Conservation (phyloP, 352 stramenopile species). For the Globisporangium emineosum region DNA sequence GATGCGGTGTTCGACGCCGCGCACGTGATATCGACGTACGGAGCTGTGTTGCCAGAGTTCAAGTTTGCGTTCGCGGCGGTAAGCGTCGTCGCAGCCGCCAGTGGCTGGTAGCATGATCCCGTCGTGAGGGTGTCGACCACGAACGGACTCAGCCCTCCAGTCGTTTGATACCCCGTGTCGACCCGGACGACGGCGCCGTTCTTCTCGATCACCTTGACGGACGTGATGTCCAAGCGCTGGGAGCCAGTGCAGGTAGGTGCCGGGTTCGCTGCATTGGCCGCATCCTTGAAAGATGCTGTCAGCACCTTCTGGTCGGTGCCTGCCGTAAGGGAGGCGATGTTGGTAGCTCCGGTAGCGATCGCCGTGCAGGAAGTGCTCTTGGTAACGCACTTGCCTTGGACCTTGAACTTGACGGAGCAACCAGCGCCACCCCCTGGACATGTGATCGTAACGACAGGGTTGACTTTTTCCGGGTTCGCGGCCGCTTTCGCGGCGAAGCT, state of each 20-base stretch:
- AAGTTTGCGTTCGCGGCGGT: not conserved
- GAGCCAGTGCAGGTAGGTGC: not conserved
- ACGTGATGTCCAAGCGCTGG: slow-evolving; percentile 2
- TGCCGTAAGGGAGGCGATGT: too few species aligned
- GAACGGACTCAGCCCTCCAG: not conserved
- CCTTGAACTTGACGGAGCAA: slow-evolving; percentile 5
- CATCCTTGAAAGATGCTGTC: not conserved
- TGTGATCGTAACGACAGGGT: not conserved
- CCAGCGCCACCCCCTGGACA: not conserved
- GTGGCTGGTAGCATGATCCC: not conserved
- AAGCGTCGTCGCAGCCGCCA: not conserved
- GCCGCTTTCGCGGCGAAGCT: not conserved
- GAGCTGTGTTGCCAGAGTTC: not conserved
- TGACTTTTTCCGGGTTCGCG: not conserved
- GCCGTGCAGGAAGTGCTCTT: too few species aligned
- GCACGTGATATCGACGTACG: not conserved
- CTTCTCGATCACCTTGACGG: not conserved
- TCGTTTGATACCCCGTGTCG: not conserved
- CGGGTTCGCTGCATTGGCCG: not conserved
- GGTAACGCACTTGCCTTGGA: not conserved
- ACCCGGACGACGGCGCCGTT: not conserved
- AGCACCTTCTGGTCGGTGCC: too few species aligned
- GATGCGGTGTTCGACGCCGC: not conserved
- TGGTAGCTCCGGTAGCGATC: too few species aligned
- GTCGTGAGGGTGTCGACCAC: not conserved